phyloP scores from a whole-genome alignment of 1,139 yeast species.

The Lodderomyces orthopsilosis region DNA sequence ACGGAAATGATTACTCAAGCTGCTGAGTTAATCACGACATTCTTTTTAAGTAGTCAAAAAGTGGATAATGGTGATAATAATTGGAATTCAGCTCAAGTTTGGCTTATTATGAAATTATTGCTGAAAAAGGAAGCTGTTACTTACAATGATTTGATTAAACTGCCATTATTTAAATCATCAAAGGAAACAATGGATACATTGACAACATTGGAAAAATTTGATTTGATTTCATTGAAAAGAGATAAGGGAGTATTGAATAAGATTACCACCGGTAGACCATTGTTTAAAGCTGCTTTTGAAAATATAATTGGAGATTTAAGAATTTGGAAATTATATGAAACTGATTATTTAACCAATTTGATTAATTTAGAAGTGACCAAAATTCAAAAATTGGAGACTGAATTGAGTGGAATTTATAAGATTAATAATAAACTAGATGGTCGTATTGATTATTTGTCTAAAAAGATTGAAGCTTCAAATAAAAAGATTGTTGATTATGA shows the following conservation, averaged over 20 bases:
- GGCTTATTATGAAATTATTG: conserved; percentile 73
- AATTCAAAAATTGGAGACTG: conserved; percentile 66
- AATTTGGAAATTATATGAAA: conserved; percentile 61
- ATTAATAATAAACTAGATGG: conserved; percentile 43
- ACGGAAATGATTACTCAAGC: conserved; percentile 80
- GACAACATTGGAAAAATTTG: conserved; percentile 73
- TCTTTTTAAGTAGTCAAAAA: conserved; percentile 52
- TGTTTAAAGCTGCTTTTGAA: conserved; percentile 76
- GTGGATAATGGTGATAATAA: conserved; percentile 31
- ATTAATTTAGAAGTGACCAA: conserved; percentile 61
- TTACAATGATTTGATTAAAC: conserved; percentile 52
- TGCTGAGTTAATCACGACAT: conserved; percentile 83
- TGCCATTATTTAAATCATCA: conserved; percentile 66
- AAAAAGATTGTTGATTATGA: conserved; percentile 46
- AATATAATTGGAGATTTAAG: conserved; percentile 58
- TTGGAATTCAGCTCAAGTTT: conserved; percentile 80
- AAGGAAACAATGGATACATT: conserved; percentile 50
- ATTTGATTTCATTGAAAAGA: conserved; percentile 63
- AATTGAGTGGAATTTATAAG: conserved; percentile 53
- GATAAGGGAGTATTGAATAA: conserved; percentile 72
- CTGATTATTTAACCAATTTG: conserved; percentile 52
- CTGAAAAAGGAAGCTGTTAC: conserved; percentile 45
- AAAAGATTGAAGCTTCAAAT: conserved; percentile 60
- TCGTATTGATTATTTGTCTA: conserved; percentile 63
- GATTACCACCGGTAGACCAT: conserved; percentile 78